These are phyloP conservation scores for Karstenula rhodostoma DNA, from an alignment of 2,329 filamentous ascomycete genomes.

Conservation along the genomic window DNA sequence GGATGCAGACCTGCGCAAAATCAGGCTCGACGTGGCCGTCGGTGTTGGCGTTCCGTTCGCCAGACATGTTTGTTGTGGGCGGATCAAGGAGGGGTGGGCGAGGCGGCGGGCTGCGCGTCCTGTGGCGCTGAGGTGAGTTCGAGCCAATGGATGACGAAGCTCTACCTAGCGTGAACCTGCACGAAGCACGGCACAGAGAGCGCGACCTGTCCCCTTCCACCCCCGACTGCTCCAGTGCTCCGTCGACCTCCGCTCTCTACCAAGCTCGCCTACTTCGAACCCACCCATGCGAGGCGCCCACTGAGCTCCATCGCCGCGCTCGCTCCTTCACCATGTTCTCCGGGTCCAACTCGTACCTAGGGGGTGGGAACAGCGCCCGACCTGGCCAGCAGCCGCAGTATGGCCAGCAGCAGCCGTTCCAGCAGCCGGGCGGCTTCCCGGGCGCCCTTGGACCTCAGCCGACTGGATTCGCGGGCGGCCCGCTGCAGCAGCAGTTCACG, in stretches of 20 bases:
- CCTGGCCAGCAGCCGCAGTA: conserved; percentile 64
- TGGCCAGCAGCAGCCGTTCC: conserved; percentile 59
- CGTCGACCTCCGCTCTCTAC: conserved; percentile 10
- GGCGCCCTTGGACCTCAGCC: conserved; percentile 57
- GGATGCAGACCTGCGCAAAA: conserved; percentile 42
- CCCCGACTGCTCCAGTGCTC: conserved; percentile 24
- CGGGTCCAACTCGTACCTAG: conserved; percentile 84
- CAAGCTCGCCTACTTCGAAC: conserved; percentile 2
- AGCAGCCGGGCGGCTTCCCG: conserved; percentile 65
- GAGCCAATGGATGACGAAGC: conserved; percentile 38
- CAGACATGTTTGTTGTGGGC: conserved; percentile 34
- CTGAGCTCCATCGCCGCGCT: conserved; percentile 13
- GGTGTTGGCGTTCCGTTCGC: conserved; percentile 38
- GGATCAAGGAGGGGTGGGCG: conserved; percentile 16
- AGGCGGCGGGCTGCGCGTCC: conserved; percentile 19
- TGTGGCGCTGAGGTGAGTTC: conserved; percentile 24
- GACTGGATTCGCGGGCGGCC: conserved; percentile 59
- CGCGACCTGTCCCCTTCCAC: conserved; percentile 32
- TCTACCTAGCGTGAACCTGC: conserved; percentile 42
- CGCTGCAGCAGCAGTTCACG: conserved; percentile 60
- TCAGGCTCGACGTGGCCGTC: conserved; percentile 40
- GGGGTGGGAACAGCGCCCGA: conserved; percentile 77
- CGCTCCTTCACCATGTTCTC: conserved; percentile 75
- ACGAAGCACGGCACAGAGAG: conserved; percentile 32
- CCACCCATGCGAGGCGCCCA: conserved; percentile 12